These are phyloP conservation scores for Trichocladium uniseriatum DNA, from an alignment of 495 filamentous ascomycete genomes.

Conservation along the genomic window DNA sequence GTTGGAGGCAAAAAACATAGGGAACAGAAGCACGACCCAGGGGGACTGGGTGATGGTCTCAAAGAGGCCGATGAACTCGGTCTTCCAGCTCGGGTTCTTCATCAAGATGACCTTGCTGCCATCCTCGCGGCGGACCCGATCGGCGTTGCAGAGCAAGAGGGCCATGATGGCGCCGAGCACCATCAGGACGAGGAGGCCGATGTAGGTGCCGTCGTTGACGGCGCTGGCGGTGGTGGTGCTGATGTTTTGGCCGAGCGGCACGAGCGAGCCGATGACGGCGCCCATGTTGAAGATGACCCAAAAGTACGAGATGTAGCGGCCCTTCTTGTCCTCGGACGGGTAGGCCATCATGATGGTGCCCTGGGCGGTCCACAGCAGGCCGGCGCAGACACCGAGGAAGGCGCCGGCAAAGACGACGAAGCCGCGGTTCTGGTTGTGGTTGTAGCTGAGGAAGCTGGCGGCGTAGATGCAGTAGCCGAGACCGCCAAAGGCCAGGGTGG, in stretches of 20 bases:
- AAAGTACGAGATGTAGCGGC: conserved; percentile 81
- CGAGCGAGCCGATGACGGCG: conserved; percentile 79
- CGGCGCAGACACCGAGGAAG: conserved; percentile 69
- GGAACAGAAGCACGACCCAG: conserved; percentile 78
- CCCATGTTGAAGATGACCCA: conserved; percentile 96
- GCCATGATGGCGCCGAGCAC: conserved; percentile 61
- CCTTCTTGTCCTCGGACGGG: conserved; percentile 71
- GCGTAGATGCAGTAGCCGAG: conserved; percentile 82
- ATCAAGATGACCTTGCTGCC: conserved; percentile 69
- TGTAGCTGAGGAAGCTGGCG: conserved; percentile 69
- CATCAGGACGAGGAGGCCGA: conserved; percentile 87
- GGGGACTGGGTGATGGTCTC: conserved; percentile 62
- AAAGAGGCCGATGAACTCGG: conserved; percentile 69
- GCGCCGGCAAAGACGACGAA: conserved; percentile 73
- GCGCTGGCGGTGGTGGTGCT: conserved; percentile 45
- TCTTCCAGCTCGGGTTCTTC: conserved; percentile 75
- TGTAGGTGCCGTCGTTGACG: conserved; percentile 79
- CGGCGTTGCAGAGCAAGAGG: conserved; percentile 64
- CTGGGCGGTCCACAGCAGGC: conserved; percentile 84
- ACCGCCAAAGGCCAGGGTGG: conserved; percentile 69
- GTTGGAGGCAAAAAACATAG: conserved; percentile 76
- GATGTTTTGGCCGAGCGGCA: conserved; percentile 75
- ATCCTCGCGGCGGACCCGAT: conserved; percentile 68
- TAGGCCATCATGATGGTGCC: conserved; percentile 96
- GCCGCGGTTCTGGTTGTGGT: conserved; percentile 64